These are phyloP conservation scores for Coniochaeta prunicola DNA, from an alignment of 2,329 filamentous ascomycete species.

Conservation along the genomic window DNA sequence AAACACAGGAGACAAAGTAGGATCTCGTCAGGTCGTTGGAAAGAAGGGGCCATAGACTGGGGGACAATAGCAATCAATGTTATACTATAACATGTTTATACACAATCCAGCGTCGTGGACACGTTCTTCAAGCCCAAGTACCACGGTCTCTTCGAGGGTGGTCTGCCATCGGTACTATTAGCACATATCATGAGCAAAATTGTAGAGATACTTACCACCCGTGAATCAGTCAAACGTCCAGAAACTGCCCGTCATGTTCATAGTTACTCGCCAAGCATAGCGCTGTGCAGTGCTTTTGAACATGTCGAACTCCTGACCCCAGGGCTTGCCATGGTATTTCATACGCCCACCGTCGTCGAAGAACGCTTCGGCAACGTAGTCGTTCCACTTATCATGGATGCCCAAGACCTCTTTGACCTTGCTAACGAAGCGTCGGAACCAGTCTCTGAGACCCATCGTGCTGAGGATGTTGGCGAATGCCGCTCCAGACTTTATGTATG, in stretches of 20 bases:
- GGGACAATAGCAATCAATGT: neutral
- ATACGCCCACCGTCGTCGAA: neutral
- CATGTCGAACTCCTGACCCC: neutral
- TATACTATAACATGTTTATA: neutral
- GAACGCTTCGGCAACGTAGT: conserved; percentile 2
- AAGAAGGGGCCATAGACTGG: neutral
- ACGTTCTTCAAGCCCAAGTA: neutral
- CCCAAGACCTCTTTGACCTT: conserved; percentile 2
- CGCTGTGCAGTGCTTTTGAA: neutral
- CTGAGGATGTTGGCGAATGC: neutral
- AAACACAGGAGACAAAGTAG: neutral
- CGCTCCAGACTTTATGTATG: neutral
- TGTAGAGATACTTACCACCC: neutral
- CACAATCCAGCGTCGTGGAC: neutral
- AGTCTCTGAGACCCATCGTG: conserved; percentile 1
- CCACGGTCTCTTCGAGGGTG: neutral
- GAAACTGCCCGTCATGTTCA: neutral
- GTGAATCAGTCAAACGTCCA: neutral
- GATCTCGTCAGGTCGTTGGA: neutral
- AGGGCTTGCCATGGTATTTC: neutral
- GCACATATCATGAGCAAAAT: neutral
- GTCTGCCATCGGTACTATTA: neutral
- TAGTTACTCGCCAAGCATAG: neutral
- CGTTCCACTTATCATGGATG: conserved; percentile 3
- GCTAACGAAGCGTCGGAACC: conserved; percentile 1